Evolutionary conservation across 371 early-diverging fungal species (phyloP).

Genomic region (Mucor irregularis): DNA sequence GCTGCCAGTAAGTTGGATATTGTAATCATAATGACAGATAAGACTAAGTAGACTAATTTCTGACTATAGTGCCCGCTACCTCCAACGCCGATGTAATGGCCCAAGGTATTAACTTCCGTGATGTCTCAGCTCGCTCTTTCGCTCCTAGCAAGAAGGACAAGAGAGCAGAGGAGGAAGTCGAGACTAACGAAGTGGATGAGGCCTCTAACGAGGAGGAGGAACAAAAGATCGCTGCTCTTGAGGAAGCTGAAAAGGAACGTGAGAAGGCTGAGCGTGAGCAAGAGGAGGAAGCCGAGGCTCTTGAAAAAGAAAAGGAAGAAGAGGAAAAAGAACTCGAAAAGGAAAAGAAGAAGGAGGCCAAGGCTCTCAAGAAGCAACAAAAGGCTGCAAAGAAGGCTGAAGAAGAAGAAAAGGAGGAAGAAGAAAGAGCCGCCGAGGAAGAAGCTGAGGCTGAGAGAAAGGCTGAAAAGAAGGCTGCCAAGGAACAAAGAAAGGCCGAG

Average conservation of each 20-base stretch:
- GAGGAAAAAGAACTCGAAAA: neutral
- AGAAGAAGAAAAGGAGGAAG: slow-evolving; percentile 1
- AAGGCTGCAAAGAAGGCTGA: neutral
- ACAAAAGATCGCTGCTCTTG: neutral
- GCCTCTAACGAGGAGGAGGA: neutral
- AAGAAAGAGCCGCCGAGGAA: neutral
- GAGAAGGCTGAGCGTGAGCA: slow-evolving; percentile 1
- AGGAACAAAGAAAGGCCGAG: neutral
- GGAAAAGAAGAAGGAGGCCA: neutral
- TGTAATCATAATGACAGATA: too few relatives aligned
- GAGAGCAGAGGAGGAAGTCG: neutral
- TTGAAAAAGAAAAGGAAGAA: neutral
- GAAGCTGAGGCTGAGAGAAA: neutral
- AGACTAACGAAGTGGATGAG: neutral
- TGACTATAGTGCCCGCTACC: neutral
- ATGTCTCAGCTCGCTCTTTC: neutral
- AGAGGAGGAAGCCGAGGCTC: slow-evolving; percentile 47
- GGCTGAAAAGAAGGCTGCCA: neutral
- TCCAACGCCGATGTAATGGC: neutral
- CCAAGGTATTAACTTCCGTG: neutral
- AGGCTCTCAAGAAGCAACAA: neutral
- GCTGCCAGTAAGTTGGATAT: slow-evolving; percentile 5
- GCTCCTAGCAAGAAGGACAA: neutral
- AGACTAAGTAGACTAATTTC: too few relatives aligned
- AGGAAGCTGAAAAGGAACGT: neutral